Percentiles rank a stretch among this genome's conserved stretches.
Evolutionary conservation across 768 basidiomycete genomes (phyloP).

Genomic region (Kwoniella pini): DNA sequence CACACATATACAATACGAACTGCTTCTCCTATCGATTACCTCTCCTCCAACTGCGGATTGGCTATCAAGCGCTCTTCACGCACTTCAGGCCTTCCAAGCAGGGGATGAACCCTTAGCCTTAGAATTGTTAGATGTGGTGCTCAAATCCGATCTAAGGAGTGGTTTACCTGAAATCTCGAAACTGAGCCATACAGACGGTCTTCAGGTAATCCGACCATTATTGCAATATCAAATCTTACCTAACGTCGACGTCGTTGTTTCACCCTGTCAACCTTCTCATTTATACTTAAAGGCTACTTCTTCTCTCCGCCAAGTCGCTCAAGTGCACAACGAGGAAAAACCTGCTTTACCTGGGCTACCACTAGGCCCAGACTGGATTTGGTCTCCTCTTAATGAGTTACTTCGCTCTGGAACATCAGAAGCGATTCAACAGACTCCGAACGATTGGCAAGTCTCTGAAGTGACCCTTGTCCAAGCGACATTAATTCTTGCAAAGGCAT

Average conservation of each 20-base stretch:
- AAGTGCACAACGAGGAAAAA: conserved; percentile 51
- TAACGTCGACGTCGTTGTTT: conserved; percentile 31
- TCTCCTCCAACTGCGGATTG: not conserved
- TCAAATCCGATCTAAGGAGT: conserved; percentile 20
- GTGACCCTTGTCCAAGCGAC: conserved; percentile 71
- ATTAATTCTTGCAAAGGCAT: conserved; percentile 63
- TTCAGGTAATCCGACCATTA: conserved; percentile 53
- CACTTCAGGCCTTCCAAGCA: conserved; percentile 56
- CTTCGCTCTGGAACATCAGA: conserved; percentile 72
- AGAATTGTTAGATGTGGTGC: conserved; percentile 52
- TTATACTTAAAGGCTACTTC: conserved; percentile 57
- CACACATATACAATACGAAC: conserved; percentile 3
- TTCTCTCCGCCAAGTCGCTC: conserved; percentile 60
- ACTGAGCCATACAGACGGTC: conserved; percentile 39
- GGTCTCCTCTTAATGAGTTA: conserved; percentile 72
- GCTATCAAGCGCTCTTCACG: conserved; percentile 7
- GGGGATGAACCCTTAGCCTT: conserved; percentile 71
- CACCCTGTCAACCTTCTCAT: conserved; percentile 39
- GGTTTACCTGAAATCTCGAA: conserved; percentile 1
- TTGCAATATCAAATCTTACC: conserved; percentile 49
- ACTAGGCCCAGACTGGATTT: conserved; percentile 65
- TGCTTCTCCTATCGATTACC: conserved; percentile 1
- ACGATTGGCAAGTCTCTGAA: conserved; percentile 76
- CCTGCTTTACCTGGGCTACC: conserved; percentile 60
- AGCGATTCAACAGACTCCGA: conserved; percentile 69